Conservation (phyloP, 1,139 yeast species). For the Zygotorulaspora mrakii region DNA sequence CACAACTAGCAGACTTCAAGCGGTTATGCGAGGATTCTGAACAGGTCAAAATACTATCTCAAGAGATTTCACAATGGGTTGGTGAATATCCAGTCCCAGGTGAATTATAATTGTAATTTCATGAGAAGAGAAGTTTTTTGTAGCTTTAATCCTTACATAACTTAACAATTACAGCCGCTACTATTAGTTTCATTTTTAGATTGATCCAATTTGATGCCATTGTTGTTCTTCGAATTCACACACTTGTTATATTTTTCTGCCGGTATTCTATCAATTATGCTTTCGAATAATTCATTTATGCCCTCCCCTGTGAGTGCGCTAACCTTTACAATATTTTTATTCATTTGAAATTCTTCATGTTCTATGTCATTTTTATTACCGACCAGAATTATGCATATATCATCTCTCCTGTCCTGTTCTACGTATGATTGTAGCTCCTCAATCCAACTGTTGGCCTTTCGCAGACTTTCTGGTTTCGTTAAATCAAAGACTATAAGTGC, state of each 20-base stretch:
- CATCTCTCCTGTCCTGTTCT: constrained; percentile 46
- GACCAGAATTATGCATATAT: constrained; percentile 74
- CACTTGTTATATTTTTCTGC: constrained; percentile 17
- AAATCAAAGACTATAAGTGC: constrained; percentile 77
- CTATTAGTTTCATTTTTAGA: constrained; percentile 3
- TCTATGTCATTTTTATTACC: constrained; percentile 73
- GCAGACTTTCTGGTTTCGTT: constrained; percentile 61
- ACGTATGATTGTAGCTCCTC: constrained; percentile 88
- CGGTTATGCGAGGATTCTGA: constrained; percentile 54
- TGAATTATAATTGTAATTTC: constrained; percentile 43
- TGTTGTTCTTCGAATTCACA: constrained; percentile 4
- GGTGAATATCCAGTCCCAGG: constrained; percentile 77
- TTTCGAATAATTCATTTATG: constrained; percentile 71
- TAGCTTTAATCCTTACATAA: too few species aligned
- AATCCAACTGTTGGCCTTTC: constrained; percentile 91
- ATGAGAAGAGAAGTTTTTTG: too few species aligned
- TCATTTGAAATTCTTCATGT: constrained; percentile 44
- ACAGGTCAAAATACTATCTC: constrained; percentile 55
- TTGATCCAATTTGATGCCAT: constrained; percentile 5
- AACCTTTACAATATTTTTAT: constrained; percentile 75
- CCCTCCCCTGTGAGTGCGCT: constrained; percentile 89
- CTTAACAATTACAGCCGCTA: constrained; percentile 10
- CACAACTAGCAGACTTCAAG: constrained; percentile 62
- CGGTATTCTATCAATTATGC: constrained; percentile 78
- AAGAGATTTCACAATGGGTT: constrained; percentile 65